A percentile compares a stretch with the other conserved stretches of the same genome.
These are phyloP conservation scores for Naganishia cerealis DNA, from an alignment of 1,284 basidiomycete genomes.

Conservation along the genomic window DNA sequence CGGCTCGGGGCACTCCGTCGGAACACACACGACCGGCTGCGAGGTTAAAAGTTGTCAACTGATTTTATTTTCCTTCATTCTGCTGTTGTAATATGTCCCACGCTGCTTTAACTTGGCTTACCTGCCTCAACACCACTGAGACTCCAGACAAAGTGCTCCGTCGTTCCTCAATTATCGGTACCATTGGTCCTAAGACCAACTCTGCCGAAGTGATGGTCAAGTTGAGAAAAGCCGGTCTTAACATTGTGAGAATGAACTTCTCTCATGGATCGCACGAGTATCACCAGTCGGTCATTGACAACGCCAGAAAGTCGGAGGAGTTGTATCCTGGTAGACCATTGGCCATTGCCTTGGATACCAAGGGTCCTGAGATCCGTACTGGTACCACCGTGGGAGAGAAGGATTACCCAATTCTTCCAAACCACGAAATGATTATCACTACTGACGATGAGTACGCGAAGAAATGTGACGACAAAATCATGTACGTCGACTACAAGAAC, in stretches of 20 bases:
- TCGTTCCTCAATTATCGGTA: constrained; percentile 99
- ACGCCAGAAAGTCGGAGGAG: constrained; percentile 79
- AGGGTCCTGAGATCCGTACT: constrained; percentile 99
- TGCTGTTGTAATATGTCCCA: too few species aligned
- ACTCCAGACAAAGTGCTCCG: too few species aligned
- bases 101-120: too few species aligned
- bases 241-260: constrained; percentile 98
- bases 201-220: constrained; percentile 76
- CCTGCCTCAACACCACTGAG: too few species aligned
- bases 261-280: constrained; percentile 95
- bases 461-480: constrained; percentile 73
- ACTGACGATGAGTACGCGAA: constrained; percentile 81
- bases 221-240: constrained; percentile 84
- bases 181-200: constrained; percentile 94
- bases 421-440: constrained; percentile 91
- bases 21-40: too few species aligned
- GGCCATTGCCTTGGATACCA: constrained; percentile 97
- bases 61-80: too few species aligned
- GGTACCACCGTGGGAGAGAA: constrained; percentile 82
- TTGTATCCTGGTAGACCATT: constrained; percentile 80
- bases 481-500: constrained; percentile 93
- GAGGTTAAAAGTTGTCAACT: too few species aligned
- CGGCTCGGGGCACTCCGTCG: too few species aligned
- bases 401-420: constrained; percentile 83
- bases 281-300: constrained; percentile 96